Evolutionary conservation across 192 early-diverging fungal species (phyloP), one percentile per base, ranked within the genome.

Genomic region (Coemansia sp.): DNA sequence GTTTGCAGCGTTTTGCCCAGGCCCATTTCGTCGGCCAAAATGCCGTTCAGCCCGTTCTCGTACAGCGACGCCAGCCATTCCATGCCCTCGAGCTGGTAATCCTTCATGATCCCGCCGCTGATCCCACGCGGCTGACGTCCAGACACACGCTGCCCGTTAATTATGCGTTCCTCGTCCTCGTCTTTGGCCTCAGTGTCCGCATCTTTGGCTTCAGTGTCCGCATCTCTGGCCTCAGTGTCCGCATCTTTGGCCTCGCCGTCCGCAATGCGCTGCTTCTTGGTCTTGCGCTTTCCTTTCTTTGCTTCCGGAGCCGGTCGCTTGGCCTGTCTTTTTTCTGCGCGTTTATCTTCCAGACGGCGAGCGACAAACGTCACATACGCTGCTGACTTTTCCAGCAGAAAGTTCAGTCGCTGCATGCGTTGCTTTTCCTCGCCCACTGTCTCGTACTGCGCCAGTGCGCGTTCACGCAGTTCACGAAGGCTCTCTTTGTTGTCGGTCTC

Each of bases 1-100:
- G 93, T 93, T 81, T 99, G 97, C 35, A 99, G 75, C 0, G 97
- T 97, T 87, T 95, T 93, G 59, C 93, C 93, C 15, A 94, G 79
- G 45, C 93, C 95, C 95, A 97, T 95, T 59, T 96, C 93, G 76
- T 97, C 97, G 7, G 93, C 95, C 41, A 97, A 70, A 66, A 97
- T 97, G 19, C 97, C 97, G 60, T 96, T 97, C 17, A 97, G 72
- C 12, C 97, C 95, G 73, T 97, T 96, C 57, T 96, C 94, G 81
- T 93, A 98, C 5, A 98, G 81, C 67, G 87, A 91, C 50, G 93
- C 89, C 63, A 98, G 75, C 97, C 97, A 98, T 70, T 97, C 94
- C 63, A 97, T 87, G 54, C 97, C 97, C 2, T 90, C 91, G 47
- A 96, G 70, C 75, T 98, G 97, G 78, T 97, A 97, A 43, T 96